Conservation (phyloP, 176 grass and related monocot genomes). For the Alopecurus myosuroides region DNA sequence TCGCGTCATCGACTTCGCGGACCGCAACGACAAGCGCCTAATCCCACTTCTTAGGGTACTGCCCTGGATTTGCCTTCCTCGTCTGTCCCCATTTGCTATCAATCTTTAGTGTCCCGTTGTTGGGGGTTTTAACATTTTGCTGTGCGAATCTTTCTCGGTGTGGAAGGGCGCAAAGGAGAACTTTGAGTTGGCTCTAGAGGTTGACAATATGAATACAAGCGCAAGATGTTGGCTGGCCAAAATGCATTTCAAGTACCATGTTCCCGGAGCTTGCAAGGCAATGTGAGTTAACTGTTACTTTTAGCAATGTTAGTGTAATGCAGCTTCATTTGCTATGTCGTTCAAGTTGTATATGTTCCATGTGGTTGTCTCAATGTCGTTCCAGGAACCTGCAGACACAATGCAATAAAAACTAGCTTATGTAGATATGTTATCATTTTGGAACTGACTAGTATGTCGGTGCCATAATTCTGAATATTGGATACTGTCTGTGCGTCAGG, state of each 20-base stretch:
- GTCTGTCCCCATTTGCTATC: background rate
- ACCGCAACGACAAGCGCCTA: slow-evolving; percentile 71
- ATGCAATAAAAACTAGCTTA: background rate
- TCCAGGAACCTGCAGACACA: background rate
- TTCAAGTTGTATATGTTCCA: background rate
- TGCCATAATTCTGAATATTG: background rate
- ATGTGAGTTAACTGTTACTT: slow-evolving; percentile 45
- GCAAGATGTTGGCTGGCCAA: slow-evolving; percentile 78
- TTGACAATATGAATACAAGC: slow-evolving; percentile 87
- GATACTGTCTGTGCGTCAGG: background rate
- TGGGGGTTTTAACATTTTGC: background rate
- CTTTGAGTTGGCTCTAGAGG: slow-evolving; percentile 82
- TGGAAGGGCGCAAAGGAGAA: slow-evolving; percentile 79
- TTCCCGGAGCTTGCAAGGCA: slow-evolving; percentile 88
- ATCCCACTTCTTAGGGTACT: slow-evolving; percentile 78
- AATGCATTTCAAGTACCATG: slow-evolving; percentile 99
- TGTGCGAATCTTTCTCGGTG: slow-evolving; percentile 19
- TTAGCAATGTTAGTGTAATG: background rate
- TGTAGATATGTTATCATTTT: background rate
- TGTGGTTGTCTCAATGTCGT: background rate
- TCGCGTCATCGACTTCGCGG: slow-evolving; percentile 80
- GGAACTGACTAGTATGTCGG: background rate
- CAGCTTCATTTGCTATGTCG: background rate
- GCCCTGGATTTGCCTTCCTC: background rate
- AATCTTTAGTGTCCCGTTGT: background rate